Percentiles rank a stretch among this genome's conserved stretches.
phyloP scores from a whole-genome alignment of 495 filamentous ascomycete species.

The Cudoniella acicularis region DNA sequence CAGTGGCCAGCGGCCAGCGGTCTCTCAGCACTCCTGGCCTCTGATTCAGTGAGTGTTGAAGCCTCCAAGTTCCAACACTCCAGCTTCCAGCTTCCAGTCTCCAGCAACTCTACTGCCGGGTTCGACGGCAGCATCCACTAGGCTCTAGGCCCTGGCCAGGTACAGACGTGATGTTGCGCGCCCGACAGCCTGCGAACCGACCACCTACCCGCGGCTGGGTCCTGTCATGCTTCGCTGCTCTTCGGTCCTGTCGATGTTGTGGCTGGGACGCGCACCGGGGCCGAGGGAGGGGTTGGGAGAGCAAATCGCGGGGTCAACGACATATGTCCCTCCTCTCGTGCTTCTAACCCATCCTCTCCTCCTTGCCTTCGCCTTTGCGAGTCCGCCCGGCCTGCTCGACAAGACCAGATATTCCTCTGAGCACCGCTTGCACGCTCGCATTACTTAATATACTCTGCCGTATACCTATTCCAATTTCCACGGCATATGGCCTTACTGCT shows the following conservation, averaged over 20 bases:
- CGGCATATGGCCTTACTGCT: slow-evolving; percentile 50
- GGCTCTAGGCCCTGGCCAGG: too few relatives aligned
- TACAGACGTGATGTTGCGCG: neutral
- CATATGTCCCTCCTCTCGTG: neutral
- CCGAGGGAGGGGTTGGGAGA: neutral
- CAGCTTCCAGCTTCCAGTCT: too few relatives aligned
- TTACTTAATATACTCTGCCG: slow-evolving; percentile 26
- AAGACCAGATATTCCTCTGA: neutral
- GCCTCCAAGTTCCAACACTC: too few relatives aligned
- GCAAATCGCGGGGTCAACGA: neutral
- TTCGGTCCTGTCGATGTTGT: too few relatives aligned
- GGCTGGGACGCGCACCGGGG: too few relatives aligned
- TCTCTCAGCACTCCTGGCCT: too few relatives aligned
- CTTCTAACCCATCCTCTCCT: neutral
- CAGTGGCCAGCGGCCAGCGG: neutral
- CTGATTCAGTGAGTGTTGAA: too few relatives aligned
- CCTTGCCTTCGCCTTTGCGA: neutral
- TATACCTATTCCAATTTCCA: slow-evolving; percentile 43
- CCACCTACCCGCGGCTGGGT: neutral
- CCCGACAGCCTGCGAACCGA: neutral
- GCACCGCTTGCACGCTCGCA: slow-evolving; percentile 18
- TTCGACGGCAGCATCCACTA: too few relatives aligned
- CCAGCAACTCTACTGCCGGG: too few relatives aligned
- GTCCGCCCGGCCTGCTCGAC: neutral
- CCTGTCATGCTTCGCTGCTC: too few relatives aligned